phyloP scores from a whole-genome alignment of 257 asterid genomes.

The Solanum piurae region DNA sequence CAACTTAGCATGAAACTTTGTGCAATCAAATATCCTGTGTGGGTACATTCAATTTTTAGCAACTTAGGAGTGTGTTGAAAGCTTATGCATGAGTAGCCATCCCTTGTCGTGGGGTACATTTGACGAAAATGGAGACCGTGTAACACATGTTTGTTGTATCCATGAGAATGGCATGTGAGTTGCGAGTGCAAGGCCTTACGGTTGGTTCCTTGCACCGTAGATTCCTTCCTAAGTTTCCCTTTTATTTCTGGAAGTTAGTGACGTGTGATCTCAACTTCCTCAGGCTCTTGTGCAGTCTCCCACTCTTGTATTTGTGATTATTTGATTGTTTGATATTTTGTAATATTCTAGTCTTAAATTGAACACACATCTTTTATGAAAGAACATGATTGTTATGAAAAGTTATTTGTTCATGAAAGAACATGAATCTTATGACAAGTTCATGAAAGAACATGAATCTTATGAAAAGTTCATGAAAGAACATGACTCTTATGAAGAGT shows the following conservation, averaged over 20 bases:
- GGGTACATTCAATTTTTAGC: not conserved
- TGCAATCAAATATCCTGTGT: not conserved
- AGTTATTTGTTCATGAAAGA: too few species aligned
- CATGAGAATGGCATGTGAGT: not conserved
- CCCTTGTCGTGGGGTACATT: not conserved
- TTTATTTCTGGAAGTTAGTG: not conserved
- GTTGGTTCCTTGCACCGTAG: not conserved
- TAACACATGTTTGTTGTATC: not conserved
- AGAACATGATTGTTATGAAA: too few species aligned
- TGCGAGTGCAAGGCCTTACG: not conserved
- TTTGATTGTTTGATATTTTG: not conserved
- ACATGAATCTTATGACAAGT: too few species aligned
- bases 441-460: too few species aligned
- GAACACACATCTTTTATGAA: too few species aligned
- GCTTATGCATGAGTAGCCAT: not conserved
- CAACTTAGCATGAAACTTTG: not conserved
- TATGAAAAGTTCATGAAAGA: too few species aligned
- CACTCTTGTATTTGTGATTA: not conserved
- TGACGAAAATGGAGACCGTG: not conserved
- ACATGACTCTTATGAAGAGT: too few species aligned
- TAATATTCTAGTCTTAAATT: too few species aligned
- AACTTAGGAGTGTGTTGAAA: not conserved
- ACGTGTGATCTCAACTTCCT: not conserved
- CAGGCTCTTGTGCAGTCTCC: not conserved
- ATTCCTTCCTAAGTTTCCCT: not conserved